Conservation (phyloP, 495 filamentous ascomycete species). For the Saxispiralis lemnorum region DNA sequence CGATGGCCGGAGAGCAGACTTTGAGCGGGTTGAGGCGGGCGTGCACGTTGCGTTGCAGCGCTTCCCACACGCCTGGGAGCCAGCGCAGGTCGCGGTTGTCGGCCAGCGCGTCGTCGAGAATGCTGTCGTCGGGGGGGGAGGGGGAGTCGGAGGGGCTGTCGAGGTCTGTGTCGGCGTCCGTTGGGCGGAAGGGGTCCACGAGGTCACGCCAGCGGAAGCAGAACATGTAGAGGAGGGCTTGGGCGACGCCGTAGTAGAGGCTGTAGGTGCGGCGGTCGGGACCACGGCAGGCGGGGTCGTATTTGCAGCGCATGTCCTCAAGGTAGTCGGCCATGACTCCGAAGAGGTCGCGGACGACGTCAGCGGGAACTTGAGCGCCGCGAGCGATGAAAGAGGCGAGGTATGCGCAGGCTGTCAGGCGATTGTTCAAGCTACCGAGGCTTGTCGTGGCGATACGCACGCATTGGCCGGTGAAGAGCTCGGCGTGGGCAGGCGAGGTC, state of each 20-base stretch:
- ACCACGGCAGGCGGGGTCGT: conserved; percentile 52
- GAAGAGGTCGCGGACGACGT: conserved; percentile 60
- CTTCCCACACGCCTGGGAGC: conserved; percentile 52
- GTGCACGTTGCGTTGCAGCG: conserved; percentile 55
- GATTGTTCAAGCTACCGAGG: conserved; percentile 40
- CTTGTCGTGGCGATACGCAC: conserved; percentile 50
- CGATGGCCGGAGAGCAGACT: conserved; percentile 83
- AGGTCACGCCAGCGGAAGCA: conserved; percentile 96
- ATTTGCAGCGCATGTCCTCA: conserved; percentile 41
- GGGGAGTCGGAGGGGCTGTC: conserved; percentile 33
- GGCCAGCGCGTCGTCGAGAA: conserved; percentile 35
- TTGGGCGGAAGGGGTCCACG: conserved; percentile 36
- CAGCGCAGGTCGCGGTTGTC: conserved; percentile 51
- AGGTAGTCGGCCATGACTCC: conserved; percentile 57
- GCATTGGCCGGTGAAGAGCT: conserved; percentile 64
- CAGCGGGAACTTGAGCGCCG: conserved; percentile 58
- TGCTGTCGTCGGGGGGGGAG: conserved; percentile 32
- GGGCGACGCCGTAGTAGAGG: conserved; percentile 74
- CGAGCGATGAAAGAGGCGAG: conserved; percentile 83
- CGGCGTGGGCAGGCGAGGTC: conserved; percentile 50
- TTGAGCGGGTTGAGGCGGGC: conserved; percentile 87
- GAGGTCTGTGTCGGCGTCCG: conserved; percentile 22
- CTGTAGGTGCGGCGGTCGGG: conserved; percentile 70
- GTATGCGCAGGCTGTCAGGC: conserved; percentile 78
- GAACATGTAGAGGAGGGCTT: conserved; percentile 85